A percentile compares a stretch with the other conserved stretches of the same genome.
These are phyloP conservation scores for Mimosa bimucronata DNA, from an alignment of 306 rosid genomes.

Conservation along the genomic window DNA sequence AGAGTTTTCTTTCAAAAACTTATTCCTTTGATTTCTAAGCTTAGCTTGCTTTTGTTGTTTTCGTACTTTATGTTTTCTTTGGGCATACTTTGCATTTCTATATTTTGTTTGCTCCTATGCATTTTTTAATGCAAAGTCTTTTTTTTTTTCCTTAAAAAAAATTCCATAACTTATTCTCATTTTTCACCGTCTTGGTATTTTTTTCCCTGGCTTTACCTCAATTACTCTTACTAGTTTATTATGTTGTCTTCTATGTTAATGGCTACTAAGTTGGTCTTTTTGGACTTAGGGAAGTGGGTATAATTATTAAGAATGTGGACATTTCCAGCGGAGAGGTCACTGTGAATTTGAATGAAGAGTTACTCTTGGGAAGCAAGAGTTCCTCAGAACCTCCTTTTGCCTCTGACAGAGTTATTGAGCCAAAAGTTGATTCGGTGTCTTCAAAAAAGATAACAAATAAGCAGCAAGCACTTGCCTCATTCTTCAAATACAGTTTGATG, in stretches of 20 bases:
- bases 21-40: background rate
- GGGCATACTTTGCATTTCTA: background rate
- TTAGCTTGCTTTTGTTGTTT: background rate
- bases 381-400: constrained; percentile 56
- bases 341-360: constrained; percentile 77
- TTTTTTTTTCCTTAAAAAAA: background rate
- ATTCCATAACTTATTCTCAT: constrained; percentile 3
- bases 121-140: background rate
- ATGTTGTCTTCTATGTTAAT: constrained; percentile 27
- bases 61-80: background rate
- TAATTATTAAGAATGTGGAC: constrained; percentile 74
- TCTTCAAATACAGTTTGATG: constrained; percentile 74
- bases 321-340: constrained; percentile 72
- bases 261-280: constrained; percentile 44
- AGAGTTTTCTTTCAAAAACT: background rate
- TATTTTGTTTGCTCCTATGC: constrained; percentile 17
- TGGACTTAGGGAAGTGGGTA: constrained; percentile 92
- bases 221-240: constrained; percentile 10
- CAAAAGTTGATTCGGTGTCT: constrained; percentile 52
- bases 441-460: constrained; percentile 55
- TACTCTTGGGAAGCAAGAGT: constrained; percentile 67
- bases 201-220: constrained; percentile 20
- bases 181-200: background rate
- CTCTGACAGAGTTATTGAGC: constrained; percentile 49
- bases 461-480: constrained; percentile 55